These are phyloP conservation scores for Metarhizium robertsii DNA, from an alignment of 2,329 filamentous ascomycete genomes.

Conservation along the genomic window DNA sequence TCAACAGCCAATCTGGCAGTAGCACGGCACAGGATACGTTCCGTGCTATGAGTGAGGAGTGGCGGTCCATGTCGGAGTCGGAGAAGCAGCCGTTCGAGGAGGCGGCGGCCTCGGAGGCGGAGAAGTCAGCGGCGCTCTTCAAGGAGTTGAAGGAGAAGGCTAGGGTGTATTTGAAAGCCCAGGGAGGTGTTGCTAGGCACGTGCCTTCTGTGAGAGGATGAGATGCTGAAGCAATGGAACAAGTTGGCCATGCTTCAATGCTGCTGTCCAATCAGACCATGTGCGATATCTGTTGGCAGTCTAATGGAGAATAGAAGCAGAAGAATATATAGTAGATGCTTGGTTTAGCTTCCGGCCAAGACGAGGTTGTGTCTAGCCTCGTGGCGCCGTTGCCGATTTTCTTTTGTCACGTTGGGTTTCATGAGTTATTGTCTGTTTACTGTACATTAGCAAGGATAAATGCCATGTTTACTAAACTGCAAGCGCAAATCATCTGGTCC, in stretches of 20 bases:
- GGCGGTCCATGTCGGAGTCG: constrained; percentile 30
- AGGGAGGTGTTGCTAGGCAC: constrained; percentile 4
- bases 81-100: constrained; percentile 34
- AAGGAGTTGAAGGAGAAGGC: constrained; percentile 21
- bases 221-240: background rate
- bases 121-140: constrained; percentile 9
- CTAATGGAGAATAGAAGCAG: background rate
- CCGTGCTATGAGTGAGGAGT: constrained; percentile 24
- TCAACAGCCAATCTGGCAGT: constrained; percentile 14
- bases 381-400: too few species aligned
- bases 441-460: background rate
- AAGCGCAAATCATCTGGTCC: too few species aligned
- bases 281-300: background rate
- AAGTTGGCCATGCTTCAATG: background rate
- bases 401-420: too few species aligned
- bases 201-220: constrained; percentile 2
- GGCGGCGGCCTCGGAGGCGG: constrained; percentile 10
- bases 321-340: background rate
- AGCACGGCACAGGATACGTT: constrained; percentile 10
- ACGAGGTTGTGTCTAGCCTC: too few species aligned
- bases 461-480: background rate
- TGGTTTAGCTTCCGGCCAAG: too few species aligned
- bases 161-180: constrained; percentile 11
- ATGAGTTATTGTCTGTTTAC: too few species aligned
- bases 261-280: background rate